Evolutionary conservation across 495 filamentous ascomycete genomes (phyloP), one percentile per base, ranked within the genome.

Genomic region (Penicillium parvum): DNA sequence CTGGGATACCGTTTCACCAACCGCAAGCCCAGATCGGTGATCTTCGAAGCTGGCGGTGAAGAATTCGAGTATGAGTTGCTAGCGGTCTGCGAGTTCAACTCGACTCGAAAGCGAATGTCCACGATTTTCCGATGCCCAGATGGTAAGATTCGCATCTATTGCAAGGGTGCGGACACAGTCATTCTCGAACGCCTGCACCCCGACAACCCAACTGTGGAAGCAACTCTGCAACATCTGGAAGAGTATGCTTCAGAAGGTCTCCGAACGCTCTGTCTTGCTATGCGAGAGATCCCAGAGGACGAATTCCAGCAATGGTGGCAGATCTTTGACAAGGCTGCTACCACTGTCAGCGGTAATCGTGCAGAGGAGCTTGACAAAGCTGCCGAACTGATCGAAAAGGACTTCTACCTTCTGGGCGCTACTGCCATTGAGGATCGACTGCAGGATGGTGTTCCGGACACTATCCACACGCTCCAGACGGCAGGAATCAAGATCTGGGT

Each of bases 401-500:
- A 94, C 55, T 83, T 99, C 35, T 86, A 81, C 48, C 77, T 99
- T 4, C 80, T 99, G 22, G 94, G 94, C 17, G 94, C 94, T 3
- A 97, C 94, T 18, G 94, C 94, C 35, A 99, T 97, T 56, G 94
- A 99, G 64, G 94, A 99, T 69, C 84, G 86, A 42, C 71, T 99
- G 23, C 94, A 99, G 60, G 94, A 99, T 58, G 94, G 94, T 42
- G 94, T 99, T 3, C 94, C 94, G 3, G 94, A 99, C 61, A 99
- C 94, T 2, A 99, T 99, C 49, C 89, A 97, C 65, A 96, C 91
- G 0, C 77, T 99, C 7, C 94, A 99, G 59, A 86, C 88, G 43
- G 94, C 94, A 15, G 92, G 92, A 20, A 97, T 99, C 65, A 99
- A 99, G 69, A 82, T 99, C 32, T 99, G 94, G 92, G 94, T 99